Conservation (phyloP, 495 filamentous ascomycete genomes). For the Saxophila tyrrhenica region DNA sequence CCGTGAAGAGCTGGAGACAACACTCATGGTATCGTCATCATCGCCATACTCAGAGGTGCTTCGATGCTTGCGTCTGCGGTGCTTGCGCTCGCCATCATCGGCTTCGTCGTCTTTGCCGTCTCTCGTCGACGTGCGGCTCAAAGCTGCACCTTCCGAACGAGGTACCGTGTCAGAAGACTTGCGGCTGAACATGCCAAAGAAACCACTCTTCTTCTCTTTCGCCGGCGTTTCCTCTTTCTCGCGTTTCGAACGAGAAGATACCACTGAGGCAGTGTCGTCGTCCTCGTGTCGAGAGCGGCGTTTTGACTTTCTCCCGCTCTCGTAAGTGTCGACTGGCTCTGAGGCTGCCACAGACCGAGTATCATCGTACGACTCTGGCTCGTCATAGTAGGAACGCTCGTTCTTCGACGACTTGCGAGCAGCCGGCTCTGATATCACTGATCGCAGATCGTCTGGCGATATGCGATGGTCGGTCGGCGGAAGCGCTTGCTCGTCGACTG, state of each 20-base stretch:
- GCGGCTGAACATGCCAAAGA: conserved; percentile 28
- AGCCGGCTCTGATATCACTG: conserved; percentile 4
- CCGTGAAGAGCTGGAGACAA: conserved; percentile 6
- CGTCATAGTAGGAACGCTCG: conserved; percentile 9
- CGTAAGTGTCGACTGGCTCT: conserved; percentile 23
- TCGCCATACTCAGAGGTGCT: conserved; percentile 20
- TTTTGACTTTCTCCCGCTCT: neutral
- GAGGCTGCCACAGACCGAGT: conserved; percentile 19
- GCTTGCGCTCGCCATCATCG: conserved; percentile 23
- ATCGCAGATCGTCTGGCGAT: conserved; percentile 5
- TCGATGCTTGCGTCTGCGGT: conserved; percentile 26
- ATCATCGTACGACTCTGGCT: conserved; percentile 6
- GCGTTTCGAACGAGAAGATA: conserved; percentile 21
- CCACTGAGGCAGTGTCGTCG: conserved; percentile 25
- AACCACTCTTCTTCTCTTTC: conserved; percentile 30
- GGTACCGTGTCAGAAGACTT: conserved; percentile 23
- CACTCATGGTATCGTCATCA: conserved; percentile 15
- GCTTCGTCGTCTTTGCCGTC: conserved; percentile 12
- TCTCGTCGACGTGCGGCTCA: conserved; percentile 10
- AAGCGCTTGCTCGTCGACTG: neutral
- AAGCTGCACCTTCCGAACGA: conserved; percentile 11
- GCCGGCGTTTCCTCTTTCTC: conserved; percentile 21
- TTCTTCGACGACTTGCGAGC: conserved; percentile 10
- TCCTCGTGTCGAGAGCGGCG: conserved; percentile 12
- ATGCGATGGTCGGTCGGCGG: neutral